Conservation (phyloP, 163 green algal genomes). For the Chloromonas sp. region DNA sequence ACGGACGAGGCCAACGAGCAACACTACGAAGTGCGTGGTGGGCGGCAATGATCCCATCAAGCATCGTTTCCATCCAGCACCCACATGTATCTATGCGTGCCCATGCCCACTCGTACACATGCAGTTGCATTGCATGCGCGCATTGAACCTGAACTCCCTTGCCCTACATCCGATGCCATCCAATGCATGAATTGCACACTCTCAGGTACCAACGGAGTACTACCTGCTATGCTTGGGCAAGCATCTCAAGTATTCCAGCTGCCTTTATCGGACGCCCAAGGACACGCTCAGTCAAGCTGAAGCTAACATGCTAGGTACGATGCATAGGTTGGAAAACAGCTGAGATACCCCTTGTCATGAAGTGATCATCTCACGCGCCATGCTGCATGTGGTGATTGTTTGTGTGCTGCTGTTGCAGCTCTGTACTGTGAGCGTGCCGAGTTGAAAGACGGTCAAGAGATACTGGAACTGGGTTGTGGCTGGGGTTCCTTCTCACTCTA, state of each 20-base stretch:
- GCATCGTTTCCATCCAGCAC: not conserved
- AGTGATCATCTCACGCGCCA: not conserved
- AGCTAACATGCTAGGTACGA: constrained; percentile 79
- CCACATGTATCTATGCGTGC: not conserved
- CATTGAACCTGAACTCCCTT: not conserved
- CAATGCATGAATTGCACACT: not conserved
- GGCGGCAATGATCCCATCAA: not conserved
- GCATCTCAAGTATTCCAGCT: constrained; percentile 91
- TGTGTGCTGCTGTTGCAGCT: constrained; percentile 26
- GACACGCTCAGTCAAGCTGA: constrained; percentile 72
- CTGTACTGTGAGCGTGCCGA: constrained; percentile 75
- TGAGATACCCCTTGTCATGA: too few relatives aligned
- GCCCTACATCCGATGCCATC: not conserved
- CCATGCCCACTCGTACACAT: not conserved
- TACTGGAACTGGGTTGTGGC: constrained; percentile 96
- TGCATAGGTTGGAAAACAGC: not conserved
- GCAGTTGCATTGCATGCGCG: not conserved
- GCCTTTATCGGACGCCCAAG: constrained; percentile 58
- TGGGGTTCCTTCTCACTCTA: constrained; percentile 30
- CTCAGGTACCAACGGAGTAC: constrained; percentile 88
- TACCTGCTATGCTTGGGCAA: constrained; percentile 79
- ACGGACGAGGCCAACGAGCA: constrained; percentile 87
- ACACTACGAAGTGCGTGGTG: constrained; percentile 81
- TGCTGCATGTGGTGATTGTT: not conserved
- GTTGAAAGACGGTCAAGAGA: constrained; percentile 70